A percentile compares a stretch with the other conserved stretches of the same genome.
phyloP scores from a whole-genome alignment of 257 asterid genomes.

The Scutellaria barbata region DNA sequence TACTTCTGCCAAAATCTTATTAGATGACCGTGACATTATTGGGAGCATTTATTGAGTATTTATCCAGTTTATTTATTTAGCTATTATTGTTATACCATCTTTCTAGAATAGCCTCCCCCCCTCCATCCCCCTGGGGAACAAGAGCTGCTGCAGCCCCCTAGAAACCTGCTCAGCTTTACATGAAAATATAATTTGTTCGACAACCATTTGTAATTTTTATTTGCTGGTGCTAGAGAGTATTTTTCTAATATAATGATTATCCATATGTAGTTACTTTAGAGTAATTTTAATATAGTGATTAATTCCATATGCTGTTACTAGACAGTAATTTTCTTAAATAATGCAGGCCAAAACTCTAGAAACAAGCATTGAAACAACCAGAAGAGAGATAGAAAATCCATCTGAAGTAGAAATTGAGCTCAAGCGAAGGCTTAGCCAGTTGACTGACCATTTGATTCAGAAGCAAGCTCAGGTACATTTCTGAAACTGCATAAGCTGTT shows the following conservation, averaged over 20 bases:
- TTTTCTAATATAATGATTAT: constrained; percentile 1
- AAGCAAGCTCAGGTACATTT: constrained; percentile 89
- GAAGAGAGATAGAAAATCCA: constrained; percentile 66
- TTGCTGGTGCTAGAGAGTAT: constrained; percentile 28
- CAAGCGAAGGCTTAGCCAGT: constrained; percentile 84
- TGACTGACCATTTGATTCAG: constrained; percentile 90
- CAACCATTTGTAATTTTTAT: constrained; percentile 3
- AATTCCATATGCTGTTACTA: constrained; percentile 18
- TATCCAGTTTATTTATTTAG: too few relatives aligned
- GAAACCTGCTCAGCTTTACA: neutral
- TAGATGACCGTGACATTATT: neutral
- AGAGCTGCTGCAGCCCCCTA: too few relatives aligned
- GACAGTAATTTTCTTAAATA: constrained; percentile 20
- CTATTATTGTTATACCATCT: too few relatives aligned
- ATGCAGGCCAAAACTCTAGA: constrained; percentile 76
- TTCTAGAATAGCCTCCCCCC: too few relatives aligned
- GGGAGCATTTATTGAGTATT: neutral
- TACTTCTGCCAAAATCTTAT: neutral
- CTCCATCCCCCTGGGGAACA: too few relatives aligned
- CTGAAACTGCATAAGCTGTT: constrained; percentile 29
- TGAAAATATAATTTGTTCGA: neutral
- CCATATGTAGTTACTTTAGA: neutral
- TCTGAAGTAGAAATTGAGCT: constrained; percentile 91
- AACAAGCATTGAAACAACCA: constrained; percentile 67
- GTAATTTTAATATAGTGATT: constrained; percentile 5